A percentile compares a stretch with the other conserved stretches of the same genome.
phyloP scores from a whole-genome alignment of 2,329 filamentous ascomycete species.

The Aspergillus versicolor region DNA sequence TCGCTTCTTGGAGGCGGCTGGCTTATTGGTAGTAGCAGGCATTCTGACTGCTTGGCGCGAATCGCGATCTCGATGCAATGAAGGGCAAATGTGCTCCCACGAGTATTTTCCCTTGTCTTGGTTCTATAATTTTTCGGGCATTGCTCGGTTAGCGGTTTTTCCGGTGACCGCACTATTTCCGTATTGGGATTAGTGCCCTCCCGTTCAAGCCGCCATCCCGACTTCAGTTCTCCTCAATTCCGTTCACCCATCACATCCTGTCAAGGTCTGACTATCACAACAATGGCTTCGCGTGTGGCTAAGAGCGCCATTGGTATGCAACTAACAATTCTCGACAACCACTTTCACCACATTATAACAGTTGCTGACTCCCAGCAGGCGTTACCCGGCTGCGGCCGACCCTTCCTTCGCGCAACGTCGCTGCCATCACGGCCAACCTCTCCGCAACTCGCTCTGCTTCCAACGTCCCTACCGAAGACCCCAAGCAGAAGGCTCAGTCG shows the following conservation, averaged over 20 bases:
- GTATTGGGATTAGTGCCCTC: constrained; percentile 34
- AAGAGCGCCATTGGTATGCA: constrained; percentile 90
- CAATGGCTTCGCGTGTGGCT: constrained; percentile 97
- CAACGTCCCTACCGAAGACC: constrained; percentile 79
- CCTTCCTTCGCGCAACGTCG: constrained; percentile 71
- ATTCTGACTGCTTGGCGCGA: constrained; percentile 22
- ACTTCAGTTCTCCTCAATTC: constrained; percentile 42
- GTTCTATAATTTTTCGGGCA: constrained; percentile 22
- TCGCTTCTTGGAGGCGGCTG: constrained; percentile 38
- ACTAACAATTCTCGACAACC: constrained; percentile 24
- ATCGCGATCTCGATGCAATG: constrained; percentile 24
- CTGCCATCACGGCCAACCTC: constrained; percentile 69
- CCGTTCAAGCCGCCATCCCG: constrained; percentile 39
- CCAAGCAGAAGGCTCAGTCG: constrained; percentile 95
- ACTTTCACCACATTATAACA: constrained; percentile 18
- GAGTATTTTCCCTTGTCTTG: not conserved
- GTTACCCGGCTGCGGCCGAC: constrained; percentile 86
- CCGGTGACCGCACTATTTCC: constrained; percentile 27
- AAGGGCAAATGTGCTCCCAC: not conserved
- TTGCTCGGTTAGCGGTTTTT: constrained; percentile 34
- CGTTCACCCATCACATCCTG: constrained; percentile 39
- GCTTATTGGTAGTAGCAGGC: constrained; percentile 25
- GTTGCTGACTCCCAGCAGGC: constrained; percentile 58
- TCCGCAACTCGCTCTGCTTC: constrained; percentile 69
- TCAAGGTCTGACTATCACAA: constrained; percentile 61